These are phyloP conservation scores for Pyracantha coccinea DNA, from an alignment of 331 rosid genomes.

Conservation along the genomic window DNA sequence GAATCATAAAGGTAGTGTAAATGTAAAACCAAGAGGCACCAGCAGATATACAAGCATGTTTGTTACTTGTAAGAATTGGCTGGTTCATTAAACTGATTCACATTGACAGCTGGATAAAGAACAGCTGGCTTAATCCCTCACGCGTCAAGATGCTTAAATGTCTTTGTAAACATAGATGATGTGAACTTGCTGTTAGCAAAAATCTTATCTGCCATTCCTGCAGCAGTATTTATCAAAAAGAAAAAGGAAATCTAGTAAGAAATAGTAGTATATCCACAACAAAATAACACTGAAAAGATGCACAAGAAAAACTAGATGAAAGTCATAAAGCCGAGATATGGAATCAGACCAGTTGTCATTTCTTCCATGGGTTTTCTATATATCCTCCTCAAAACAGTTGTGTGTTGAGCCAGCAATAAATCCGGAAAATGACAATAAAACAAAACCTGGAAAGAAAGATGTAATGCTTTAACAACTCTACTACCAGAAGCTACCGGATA, in stretches of 20 bases:
- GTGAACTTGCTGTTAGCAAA: conserved; percentile 92
- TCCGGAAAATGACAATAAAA: conserved; percentile 96
- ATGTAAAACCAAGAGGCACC: conserved; percentile 11
- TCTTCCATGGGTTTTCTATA: conserved; percentile 92
- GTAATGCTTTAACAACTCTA: conserved; percentile 3
- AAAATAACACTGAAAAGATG: not conserved
- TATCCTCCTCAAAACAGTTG: conserved; percentile 64
- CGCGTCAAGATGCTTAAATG: conserved; percentile 66
- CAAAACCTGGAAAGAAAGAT: conserved; percentile 7
- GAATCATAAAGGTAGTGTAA: not conserved
- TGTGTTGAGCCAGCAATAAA: conserved; percentile 75
- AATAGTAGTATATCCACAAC: not conserved
- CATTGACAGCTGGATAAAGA: conserved; percentile 85
- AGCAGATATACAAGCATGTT: conserved; percentile 42
- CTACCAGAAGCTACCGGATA: not conserved
- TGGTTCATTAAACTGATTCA: conserved; percentile 73
- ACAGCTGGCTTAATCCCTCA: conserved; percentile 71
- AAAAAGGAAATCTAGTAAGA: not conserved
- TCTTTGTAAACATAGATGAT: conserved; percentile 57
- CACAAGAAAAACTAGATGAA: not conserved
- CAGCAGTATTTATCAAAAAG: not conserved
- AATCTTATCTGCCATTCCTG: conserved; percentile 85
- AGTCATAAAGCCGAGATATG: not conserved
- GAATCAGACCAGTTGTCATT: conserved; percentile 64
- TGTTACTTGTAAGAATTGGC: conserved; percentile 54